Base-by-base conservation (phyloP, 805 yeast species). In the Saccharomycopsis javanensis region DNA sequence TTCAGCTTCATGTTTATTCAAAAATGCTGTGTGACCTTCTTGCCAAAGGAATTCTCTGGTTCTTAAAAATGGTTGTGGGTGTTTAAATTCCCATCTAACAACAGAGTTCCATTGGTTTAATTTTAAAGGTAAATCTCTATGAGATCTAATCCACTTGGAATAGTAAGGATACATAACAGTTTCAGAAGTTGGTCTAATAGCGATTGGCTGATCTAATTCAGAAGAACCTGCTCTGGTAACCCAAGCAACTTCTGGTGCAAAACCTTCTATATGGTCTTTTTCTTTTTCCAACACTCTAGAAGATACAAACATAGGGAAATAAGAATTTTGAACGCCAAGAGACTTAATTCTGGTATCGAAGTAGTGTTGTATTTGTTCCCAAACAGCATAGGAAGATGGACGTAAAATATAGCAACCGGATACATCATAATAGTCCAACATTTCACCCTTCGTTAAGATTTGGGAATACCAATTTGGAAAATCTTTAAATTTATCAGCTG, bases 221-320 rank as follows among this genome's bases (percentile, higher is more conserved):
- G 96, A 86, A 33, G 75, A 71, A 67, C 99, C 99, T 56, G 99
- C 99, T 67, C 78, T 83, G 57, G 99, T 94, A 64, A 94, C 99
- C 99, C 99, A 94, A 27, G 99, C 99, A 57, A 94, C 99, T 74
- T 94, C 99, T 27, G 99, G 99, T 51, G 99, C 99, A 71, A 94
- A 94, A 50, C 99, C 99, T 74, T 94, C 99, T 65, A 94, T 82
- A 71, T 94, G 99, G 69, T 94, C 99, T 75, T 94, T 94, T 78
- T 94, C 99, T 75, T 85, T 89, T 75, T 95, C 98, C 67, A 94
- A 78, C 23, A 95, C 99, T 65, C 83, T 81, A 51, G 88, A 78
- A 8, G 97, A 90, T 54, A 94, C 98, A 69, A 94, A 94, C 97
- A 94, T 88, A 63, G 99, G 99, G 86, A 94, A 94, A 72, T 92